These are phyloP conservation scores for Penicillium olsonii DNA, from an alignment of 2,329 filamentous ascomycete genomes.

Conservation along the genomic window DNA sequence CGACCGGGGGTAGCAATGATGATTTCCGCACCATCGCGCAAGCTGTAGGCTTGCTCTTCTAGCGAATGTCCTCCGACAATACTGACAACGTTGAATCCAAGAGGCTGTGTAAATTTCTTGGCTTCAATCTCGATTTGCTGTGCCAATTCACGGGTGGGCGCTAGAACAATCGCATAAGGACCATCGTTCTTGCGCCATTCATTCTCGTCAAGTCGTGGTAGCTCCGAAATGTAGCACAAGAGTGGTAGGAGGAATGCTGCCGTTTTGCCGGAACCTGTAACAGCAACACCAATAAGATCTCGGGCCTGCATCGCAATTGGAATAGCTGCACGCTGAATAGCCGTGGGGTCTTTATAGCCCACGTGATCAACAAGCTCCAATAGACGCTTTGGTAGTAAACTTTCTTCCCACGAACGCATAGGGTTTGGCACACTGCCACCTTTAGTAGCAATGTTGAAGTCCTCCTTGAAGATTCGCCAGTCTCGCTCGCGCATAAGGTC, in stretches of 20 bases:
- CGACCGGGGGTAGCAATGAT: conserved; percentile 98
- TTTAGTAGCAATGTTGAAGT: conserved; percentile 95
- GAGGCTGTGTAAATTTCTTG: conserved; percentile 82
- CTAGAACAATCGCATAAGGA: conserved; percentile 94
- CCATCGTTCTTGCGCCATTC: conserved; percentile 90
- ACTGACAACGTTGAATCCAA: conserved; percentile 93
- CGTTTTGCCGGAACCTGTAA: conserved; percentile 98
- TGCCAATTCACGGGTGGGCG: conserved; percentile 93
- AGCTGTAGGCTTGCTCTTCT: conserved; percentile 87
- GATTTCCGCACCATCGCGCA: conserved; percentile 92
- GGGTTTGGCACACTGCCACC: conserved; percentile 90
- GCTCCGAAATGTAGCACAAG: conserved; percentile 88
- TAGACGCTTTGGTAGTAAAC: conserved; percentile 72
- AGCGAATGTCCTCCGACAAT: conserved; percentile 97
- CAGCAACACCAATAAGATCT: conserved; percentile 96
- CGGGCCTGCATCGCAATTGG: conserved; percentile 89
- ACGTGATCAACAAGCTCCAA: conserved; percentile 80
- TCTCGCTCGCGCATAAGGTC: conserved; percentile 95
- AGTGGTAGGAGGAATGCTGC: conserved; percentile 91
- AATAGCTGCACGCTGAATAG: conserved; percentile 92
- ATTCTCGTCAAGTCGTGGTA: conserved; percentile 78
- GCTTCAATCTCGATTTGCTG: conserved; percentile 97
- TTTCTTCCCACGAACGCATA: conserved; percentile 93
- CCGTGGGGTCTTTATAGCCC: conserved; percentile 87
- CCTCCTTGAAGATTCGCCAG: conserved; percentile 99